phyloP scores from a whole-genome alignment of 345 rosid species.

The Eucalyptus curtisii region DNA sequence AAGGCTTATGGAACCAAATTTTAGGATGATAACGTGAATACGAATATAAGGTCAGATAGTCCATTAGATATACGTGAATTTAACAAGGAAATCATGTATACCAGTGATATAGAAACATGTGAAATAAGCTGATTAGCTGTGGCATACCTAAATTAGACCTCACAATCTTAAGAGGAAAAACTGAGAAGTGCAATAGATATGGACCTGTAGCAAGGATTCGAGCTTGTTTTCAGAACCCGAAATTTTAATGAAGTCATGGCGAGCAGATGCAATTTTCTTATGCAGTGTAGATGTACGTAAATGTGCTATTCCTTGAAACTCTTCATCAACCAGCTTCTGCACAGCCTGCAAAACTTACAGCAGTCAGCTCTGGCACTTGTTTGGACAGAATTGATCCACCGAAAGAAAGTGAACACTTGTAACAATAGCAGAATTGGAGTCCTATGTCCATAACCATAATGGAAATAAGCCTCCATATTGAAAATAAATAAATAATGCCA shows the following conservation, averaged over 20 bases:
- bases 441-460: neutral
- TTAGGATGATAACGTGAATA: neutral
- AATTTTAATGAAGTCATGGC: constrained; percentile 86
- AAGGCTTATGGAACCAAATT: neutral
- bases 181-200: neutral
- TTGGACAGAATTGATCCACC: neutral
- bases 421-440: neutral
- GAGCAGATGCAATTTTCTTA: constrained; percentile 82
- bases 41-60: neutral
- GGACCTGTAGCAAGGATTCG: constrained; percentile 83
- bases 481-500: neutral
- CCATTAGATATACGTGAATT: neutral
- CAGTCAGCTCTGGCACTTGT: neutral
- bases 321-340: constrained; percentile 79
- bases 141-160: neutral
- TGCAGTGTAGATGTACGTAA: constrained; percentile 85
- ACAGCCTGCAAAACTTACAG: constrained; percentile 55
- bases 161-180: neutral
- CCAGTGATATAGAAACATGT: neutral
- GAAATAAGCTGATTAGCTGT: neutral
- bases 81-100: neutral
- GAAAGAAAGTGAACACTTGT: neutral
- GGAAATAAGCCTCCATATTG: neutral
- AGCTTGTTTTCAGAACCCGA: constrained; percentile 90
- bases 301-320: constrained; percentile 86